These are phyloP conservation scores for Cantharellus anzutake DNA, from an alignment of 768 basidiomycete species.

Conservation along the genomic window DNA sequence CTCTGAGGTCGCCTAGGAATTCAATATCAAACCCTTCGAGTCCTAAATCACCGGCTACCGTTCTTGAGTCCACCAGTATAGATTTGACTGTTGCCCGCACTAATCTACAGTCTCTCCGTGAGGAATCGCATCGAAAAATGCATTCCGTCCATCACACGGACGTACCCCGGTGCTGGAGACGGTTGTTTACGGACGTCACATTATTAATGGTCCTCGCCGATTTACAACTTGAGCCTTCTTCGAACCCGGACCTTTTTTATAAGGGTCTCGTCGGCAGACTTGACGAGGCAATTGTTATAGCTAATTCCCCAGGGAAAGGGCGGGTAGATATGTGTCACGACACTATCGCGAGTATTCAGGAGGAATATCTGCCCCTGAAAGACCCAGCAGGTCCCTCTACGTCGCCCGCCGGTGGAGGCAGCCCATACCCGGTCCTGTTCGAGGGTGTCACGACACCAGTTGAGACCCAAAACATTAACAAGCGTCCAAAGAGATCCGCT, in stretches of 20 bases:
- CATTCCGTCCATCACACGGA: not conserved
- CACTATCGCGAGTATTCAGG: constrained; percentile 45
- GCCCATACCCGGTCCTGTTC: not conserved
- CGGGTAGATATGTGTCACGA: constrained; percentile 42
- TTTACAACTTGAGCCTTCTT: not conserved
- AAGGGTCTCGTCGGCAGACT: constrained; percentile 15
- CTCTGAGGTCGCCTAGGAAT: not conserved
- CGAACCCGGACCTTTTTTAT: not conserved
- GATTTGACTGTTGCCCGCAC: not conserved
- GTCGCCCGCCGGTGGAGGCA: not conserved
- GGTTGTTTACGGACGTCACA: not conserved
- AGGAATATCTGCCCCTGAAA: constrained; percentile 12
- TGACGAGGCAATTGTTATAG: constrained; percentile 68
- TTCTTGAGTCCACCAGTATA: not conserved
- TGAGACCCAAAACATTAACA: not conserved
- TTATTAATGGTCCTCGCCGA: not conserved
- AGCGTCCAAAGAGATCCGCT: constrained; percentile 1
- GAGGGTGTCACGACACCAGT: not conserved
- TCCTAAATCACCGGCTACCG: not conserved
- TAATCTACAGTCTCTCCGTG: not conserved
- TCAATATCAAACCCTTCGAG: not conserved
- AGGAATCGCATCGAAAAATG: not conserved
- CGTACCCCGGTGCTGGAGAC: not conserved
- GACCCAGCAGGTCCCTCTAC: constrained; percentile 1
- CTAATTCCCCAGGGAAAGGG: constrained; percentile 49